phyloP scores from a whole-genome alignment of 2,329 filamentous ascomycete species.

The Metarhizium robertsii region DNA sequence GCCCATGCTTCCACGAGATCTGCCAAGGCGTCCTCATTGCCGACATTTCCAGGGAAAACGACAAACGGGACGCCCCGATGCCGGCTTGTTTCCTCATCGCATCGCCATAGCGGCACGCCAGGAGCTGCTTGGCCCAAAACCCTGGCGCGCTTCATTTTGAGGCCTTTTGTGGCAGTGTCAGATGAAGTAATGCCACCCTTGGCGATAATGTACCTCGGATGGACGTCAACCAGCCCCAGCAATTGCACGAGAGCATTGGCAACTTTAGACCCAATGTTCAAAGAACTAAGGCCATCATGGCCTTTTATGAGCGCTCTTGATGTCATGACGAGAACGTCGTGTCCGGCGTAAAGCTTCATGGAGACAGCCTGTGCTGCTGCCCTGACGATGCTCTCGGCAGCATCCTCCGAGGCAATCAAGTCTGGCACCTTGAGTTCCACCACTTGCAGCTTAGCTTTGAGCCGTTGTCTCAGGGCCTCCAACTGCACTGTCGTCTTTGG shows the following conservation, averaged over 20 bases:
- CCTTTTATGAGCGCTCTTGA: slow-evolving; percentile 37
- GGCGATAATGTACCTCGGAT: slow-evolving; percentile 47
- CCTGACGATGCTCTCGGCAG: slow-evolving; percentile 15
- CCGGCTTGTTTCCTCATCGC: slow-evolving; percentile 39
- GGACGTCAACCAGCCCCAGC: slow-evolving; percentile 30
- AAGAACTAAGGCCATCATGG: slow-evolving; percentile 33
- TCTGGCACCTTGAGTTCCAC: slow-evolving; percentile 31
- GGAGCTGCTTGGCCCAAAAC: slow-evolving; percentile 47
- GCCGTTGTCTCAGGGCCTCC: slow-evolving; percentile 26
- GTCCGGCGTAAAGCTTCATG: slow-evolving; percentile 26
- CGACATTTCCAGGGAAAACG: slow-evolving; percentile 51
- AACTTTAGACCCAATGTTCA: slow-evolving; percentile 43
- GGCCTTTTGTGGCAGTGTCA: slow-evolving; percentile 45
- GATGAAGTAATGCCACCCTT: slow-evolving; percentile 52
- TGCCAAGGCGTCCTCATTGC: slow-evolving; percentile 34
- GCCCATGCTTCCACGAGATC: slow-evolving; percentile 28
- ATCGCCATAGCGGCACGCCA: slow-evolving; percentile 49
- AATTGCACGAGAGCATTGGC: slow-evolving; percentile 41
- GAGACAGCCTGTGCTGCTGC: slow-evolving; percentile 21
- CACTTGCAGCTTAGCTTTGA: slow-evolving; percentile 33
- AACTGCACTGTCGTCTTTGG: slow-evolving; percentile 49
- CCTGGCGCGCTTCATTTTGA: slow-evolving; percentile 40
- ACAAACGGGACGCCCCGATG: slow-evolving; percentile 43
- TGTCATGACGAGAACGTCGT: slow-evolving; percentile 49
- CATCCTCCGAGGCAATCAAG: slow-evolving; percentile 19